Evolutionary conservation across 331 rosid genomes (phyloP).

Genomic region (Acacia pycnantha): DNA sequence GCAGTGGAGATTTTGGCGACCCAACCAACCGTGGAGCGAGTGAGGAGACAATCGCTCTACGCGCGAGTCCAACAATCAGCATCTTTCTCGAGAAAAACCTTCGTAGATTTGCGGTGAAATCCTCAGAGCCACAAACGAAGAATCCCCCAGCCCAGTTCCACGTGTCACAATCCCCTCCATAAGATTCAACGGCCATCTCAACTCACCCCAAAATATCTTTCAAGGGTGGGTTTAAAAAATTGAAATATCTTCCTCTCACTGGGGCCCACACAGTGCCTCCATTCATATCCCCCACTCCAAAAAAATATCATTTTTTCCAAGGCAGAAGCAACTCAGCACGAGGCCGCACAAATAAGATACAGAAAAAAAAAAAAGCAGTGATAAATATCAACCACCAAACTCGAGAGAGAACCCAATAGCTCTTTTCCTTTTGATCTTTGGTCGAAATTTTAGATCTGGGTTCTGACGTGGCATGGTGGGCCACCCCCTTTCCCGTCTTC

Average conservation of each 20-base stretch:
- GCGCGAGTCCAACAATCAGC: neutral
- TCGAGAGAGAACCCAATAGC: constrained; percentile 37
- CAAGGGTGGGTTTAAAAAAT: constrained; percentile 13
- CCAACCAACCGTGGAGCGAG: constrained; percentile 1
- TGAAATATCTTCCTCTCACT: constrained; percentile 22
- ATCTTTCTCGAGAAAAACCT: neutral
- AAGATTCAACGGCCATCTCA: constrained; percentile 4
- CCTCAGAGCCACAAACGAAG: constrained; percentile 42
- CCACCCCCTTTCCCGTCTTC: neutral
- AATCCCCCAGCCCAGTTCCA: constrained; percentile 15
- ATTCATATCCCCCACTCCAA: neutral
- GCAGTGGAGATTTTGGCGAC: neutral
- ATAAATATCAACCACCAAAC: constrained; percentile 45
- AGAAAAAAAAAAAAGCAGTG: too few relatives aligned
- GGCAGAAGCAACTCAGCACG: neutral
- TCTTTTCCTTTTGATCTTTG: constrained; percentile 38
- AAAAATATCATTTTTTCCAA: constrained; percentile 29
- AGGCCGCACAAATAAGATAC: too few relatives aligned
- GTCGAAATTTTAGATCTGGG: constrained; percentile 31
- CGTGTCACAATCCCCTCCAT: constrained; percentile 41
- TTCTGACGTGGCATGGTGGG: constrained; percentile 59
- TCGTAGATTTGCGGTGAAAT: constrained; percentile 28
- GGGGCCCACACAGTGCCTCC: constrained; percentile 29
- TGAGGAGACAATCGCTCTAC: rapidly evolving
- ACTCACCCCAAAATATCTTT: constrained; percentile 41